These are phyloP conservation scores for Plasmodium coatneyi DNA, from an alignment of 169 alveolate genomes.

Conservation along the genomic window DNA sequence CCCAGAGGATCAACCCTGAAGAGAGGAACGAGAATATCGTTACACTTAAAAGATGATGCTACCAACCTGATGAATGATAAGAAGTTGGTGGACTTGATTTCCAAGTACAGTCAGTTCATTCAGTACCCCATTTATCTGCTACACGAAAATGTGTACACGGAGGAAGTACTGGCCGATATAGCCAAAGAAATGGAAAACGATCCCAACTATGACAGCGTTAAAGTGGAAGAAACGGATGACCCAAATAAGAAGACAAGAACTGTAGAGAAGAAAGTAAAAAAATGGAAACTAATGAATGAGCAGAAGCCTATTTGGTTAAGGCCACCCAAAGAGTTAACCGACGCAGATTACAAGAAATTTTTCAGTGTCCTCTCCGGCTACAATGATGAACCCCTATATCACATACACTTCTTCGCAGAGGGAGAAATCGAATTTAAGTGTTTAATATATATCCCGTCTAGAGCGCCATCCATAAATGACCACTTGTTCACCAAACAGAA, in stretches of 20 bases:
- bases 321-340: constrained; percentile 95
- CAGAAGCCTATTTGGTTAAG: constrained; percentile 99
- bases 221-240: constrained; percentile 81
- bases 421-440: constrained; percentile 99
- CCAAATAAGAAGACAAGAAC: constrained; percentile 89
- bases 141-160: constrained; percentile 87
- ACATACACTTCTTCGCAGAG: constrained; percentile 99
- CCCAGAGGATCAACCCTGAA: constrained; percentile 97
- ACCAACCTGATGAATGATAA: constrained; percentile 95
- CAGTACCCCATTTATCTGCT: constrained; percentile 96
- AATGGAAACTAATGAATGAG: constrained; percentile 92
- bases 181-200: constrained; percentile 87
- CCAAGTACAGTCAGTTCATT: constrained; percentile 97
- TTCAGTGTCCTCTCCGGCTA: constrained; percentile 96
- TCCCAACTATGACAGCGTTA: constrained; percentile 79
- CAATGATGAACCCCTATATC: constrained; percentile 95
- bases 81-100: constrained; percentile 92
- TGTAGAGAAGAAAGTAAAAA: constrained; percentile 89
- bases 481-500: constrained; percentile 92
- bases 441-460: constrained; percentile 95
- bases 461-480: constrained; percentile 94
- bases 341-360: constrained; percentile 96
- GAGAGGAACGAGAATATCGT: constrained; percentile 98
- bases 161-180: constrained; percentile 86
- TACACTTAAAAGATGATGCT: constrained; percentile 98